Percentiles rank a stretch among this genome's conserved stretches.
These are phyloP conservation scores for Tetramitus jugosus DNA, from an alignment of 208 protist genomes.

Conservation along the genomic window DNA sequence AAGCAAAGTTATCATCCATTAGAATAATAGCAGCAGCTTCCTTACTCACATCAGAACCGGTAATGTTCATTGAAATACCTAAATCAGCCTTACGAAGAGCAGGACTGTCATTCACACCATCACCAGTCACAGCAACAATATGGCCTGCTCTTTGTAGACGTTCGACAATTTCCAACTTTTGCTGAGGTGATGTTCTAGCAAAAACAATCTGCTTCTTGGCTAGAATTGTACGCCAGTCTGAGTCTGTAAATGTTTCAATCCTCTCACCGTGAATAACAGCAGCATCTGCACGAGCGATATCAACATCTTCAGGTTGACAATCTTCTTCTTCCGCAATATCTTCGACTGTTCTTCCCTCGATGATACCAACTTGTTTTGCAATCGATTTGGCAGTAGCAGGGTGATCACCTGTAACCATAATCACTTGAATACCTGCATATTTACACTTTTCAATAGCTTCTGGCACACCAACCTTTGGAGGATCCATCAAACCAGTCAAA, in stretches of 20 bases:
- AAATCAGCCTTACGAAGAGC: slow-evolving; percentile 42
- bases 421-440: slow-evolving; percentile 66
- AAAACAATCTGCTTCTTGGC: slow-evolving; percentile 37
- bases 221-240: background rate
- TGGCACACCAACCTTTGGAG: slow-evolving; percentile 59
- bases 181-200: slow-evolving; percentile 66
- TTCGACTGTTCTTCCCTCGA: slow-evolving; percentile 29
- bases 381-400: slow-evolving; percentile 68
- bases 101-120: slow-evolving; percentile 12
- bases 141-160: slow-evolving; percentile 34
- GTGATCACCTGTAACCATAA: slow-evolving; percentile 85
- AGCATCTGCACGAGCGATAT: background rate
- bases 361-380: slow-evolving; percentile 45
- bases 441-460: slow-evolving; percentile 51
- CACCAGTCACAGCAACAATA: slow-evolving; percentile 8
- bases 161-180: slow-evolving; percentile 68
- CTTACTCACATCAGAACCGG: slow-evolving; percentile 51
- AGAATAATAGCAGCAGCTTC: slow-evolving; percentile 64
- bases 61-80: slow-evolving; percentile 74
- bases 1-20: slow-evolving; percentile 79
- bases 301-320: slow-evolving; percentile 12
- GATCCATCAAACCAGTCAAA: slow-evolving; percentile 67
- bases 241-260: background rate
- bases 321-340: slow-evolving; percentile 31
- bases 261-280: slow-evolving; percentile 8